Base-by-base conservation (phyloP, 2,329 filamentous ascomycete species). In the Colletotrichum melonis region DNA sequence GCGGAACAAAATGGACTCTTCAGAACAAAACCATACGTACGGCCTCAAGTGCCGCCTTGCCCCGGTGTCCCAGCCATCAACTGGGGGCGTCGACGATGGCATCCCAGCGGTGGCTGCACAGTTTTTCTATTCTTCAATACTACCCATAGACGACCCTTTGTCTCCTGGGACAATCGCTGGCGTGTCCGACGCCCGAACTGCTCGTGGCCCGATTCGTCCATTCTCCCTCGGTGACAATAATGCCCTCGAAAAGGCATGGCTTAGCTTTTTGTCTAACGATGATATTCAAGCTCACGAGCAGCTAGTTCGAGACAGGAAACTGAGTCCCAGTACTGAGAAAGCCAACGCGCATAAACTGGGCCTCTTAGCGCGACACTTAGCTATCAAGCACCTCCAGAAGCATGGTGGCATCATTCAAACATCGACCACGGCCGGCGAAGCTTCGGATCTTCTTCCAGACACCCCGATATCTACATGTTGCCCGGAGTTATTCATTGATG, bases 71-170 rank as follows among this genome's bases (percentile, higher is more conserved):
- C 77, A 83, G 78, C 81, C 82, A 32, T 38, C 46, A 7, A 22
- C 72, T 8, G 77, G 81, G 30, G 73, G 80, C 28, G 82, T 82
- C 69, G 80, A 84, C 57, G 83, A 87, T 67, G 86, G 84, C 66
- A 86, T 89, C 28, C 92, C 93, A 19, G 87, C 90, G 0, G 81
- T 93, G 67, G 86, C 88, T 38, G 88, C 92, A 26, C 94, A 95
- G 75, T 98, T 95, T 84, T 98, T 98, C 83, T 98, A 97, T 82
- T 89, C 91, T 16, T 97, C 95, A 12, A 86, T 91, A 14, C 89
- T 96, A 63, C 92, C 95, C 35, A 95, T 98, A 79, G 95, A 98
- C 79, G 95, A 98, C 79, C 94, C 94, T 28, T 88, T 97, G n/a
- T 94, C 93, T 11, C 89, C 92, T 1, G 84, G 86, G 12, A 81